A percentile compares a stretch with the other conserved stretches of the same genome.
These are phyloP conservation scores for Eutrema heterophyllum DNA, from an alignment of 345 rosid species.

Conservation along the genomic window DNA sequence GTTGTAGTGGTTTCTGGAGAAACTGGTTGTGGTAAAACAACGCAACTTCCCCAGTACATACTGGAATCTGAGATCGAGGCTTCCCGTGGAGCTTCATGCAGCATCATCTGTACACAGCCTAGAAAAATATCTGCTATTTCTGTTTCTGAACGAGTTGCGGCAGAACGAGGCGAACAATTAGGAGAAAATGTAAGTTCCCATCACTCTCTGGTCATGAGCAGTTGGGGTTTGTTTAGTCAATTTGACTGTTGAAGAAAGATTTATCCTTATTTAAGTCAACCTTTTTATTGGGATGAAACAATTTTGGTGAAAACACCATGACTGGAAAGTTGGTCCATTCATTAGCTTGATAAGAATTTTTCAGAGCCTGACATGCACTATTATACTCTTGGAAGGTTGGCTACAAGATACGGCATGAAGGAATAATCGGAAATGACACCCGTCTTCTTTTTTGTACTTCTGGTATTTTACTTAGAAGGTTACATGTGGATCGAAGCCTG, in stretches of 20 bases:
- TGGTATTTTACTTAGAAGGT: slow-evolving; percentile 84
- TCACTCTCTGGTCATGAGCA: slow-evolving; percentile 7
- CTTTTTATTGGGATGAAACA: neutral
- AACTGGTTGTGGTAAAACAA: slow-evolving; percentile 98
- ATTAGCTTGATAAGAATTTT: too few relatives aligned
- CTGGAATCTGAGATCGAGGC: slow-evolving; percentile 89
- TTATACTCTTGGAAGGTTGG: slow-evolving; percentile 58
- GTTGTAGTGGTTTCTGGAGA: slow-evolving; percentile 94
- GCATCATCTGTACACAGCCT: slow-evolving; percentile 91
- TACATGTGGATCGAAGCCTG: slow-evolving; percentile 76
- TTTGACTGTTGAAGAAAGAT: neutral
- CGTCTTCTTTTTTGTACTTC: slow-evolving; percentile 92
- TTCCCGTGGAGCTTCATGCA: slow-evolving; percentile 76
- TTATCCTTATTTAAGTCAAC: too few relatives aligned
- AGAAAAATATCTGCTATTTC: slow-evolving; percentile 94
- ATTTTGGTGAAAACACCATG: neutral
- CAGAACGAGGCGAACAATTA: slow-evolving; percentile 83
- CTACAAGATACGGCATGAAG: slow-evolving; percentile 88
- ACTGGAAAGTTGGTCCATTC: neutral
- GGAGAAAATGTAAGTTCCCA: slow-evolving; percentile 77
- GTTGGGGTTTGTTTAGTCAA: neutral
- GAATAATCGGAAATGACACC: slow-evolving; percentile 86
- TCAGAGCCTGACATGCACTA: slow-evolving; percentile 10
- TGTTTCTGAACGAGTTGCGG: slow-evolving; percentile 96
- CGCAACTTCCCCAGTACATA: slow-evolving; percentile 94